These are phyloP conservation scores for Cyberlindnera suaveolens DNA, from an alignment of 805 yeast species.

Conservation along the genomic window DNA sequence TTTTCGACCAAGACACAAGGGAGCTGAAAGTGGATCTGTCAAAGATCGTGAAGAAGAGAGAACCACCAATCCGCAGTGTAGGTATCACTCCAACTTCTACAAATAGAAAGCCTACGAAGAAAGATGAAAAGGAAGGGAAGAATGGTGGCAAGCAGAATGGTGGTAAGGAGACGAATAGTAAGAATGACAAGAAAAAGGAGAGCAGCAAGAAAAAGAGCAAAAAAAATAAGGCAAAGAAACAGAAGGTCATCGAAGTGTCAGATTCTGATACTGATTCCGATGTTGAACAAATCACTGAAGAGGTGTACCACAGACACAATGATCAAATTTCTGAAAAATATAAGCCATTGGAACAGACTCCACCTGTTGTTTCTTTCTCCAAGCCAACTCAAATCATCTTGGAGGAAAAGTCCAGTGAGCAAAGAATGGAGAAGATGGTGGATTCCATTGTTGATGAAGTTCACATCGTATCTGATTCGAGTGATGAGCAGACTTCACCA, in stretches of 20 bases:
- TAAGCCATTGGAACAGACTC: background rate
- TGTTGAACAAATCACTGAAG: background rate
- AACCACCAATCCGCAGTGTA: background rate
- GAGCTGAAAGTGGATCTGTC: conserved; percentile 14
- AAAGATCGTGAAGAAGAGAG: conserved; percentile 5
- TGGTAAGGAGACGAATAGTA: background rate
- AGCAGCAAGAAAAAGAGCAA: conserved; percentile 2
- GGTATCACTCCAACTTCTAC: background rate
- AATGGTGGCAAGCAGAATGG: background rate
- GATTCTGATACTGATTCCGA: background rate
- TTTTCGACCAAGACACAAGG: conserved; percentile 16
- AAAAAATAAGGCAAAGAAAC: background rate
- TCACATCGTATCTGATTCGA: background rate
- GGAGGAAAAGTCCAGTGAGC: background rate
- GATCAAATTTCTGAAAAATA: background rate
- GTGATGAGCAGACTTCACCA: background rate
- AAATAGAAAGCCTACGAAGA: background rate
- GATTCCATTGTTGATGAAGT: conserved; percentile 2
- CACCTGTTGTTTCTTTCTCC: background rate
- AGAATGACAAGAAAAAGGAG: conserved; percentile 2
- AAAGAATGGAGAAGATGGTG: conserved; percentile 1
- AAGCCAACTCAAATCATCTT: background rate
- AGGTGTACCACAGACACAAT: background rate
- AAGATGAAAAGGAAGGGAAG: conserved; percentile 3
- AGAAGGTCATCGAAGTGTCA: background rate